phyloP scores from a whole-genome alignment of 1,139 yeast species.

The Kodamaea fungicola region DNA sequence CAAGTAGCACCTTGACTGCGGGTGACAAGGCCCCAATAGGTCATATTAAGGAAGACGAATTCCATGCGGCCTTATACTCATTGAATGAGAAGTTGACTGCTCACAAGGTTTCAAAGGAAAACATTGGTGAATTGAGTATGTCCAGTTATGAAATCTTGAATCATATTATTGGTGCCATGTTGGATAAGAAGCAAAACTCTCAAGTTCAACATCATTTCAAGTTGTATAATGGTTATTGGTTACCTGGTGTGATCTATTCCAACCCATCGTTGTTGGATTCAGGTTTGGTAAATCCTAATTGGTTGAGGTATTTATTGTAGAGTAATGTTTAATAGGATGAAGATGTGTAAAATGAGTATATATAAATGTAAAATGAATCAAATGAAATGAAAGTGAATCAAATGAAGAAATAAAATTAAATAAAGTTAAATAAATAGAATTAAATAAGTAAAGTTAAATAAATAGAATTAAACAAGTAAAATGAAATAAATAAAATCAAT shows the following conservation, averaged over 20 bases:
- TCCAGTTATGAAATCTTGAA: conserved; percentile 33
- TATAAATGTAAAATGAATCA: no score
- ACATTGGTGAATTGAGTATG: conserved; percentile 23
- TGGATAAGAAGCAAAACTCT: conserved; percentile 22
- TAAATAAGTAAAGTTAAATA: no score
- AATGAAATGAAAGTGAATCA: no score
- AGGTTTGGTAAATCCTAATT: conserved; percentile 31
- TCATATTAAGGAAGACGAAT: conserved; percentile 34
- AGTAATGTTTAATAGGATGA: not conserved
- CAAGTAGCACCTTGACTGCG: conserved; percentile 8
- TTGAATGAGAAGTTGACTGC: conserved; percentile 23
- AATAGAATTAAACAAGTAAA: no score
- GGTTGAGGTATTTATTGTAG: conserved; percentile 41
- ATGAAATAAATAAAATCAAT: no score
- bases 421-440: no score
- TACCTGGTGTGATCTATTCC: conserved; percentile 39
- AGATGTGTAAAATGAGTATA: no score
- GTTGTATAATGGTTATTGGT: conserved; percentile 40
- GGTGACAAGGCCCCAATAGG: conserved; percentile 31
- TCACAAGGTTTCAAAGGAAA: conserved; percentile 18
- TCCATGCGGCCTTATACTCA: conserved; percentile 26
- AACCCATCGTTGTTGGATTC: conserved; percentile 41
- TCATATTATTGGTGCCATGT: conserved; percentile 26
- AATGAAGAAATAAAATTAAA: no score
- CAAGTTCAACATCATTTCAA: conserved; percentile 29